phyloP scores from a whole-genome alignment of 495 filamentous ascomycete species.

The Hypoxylon lenormandii region DNA sequence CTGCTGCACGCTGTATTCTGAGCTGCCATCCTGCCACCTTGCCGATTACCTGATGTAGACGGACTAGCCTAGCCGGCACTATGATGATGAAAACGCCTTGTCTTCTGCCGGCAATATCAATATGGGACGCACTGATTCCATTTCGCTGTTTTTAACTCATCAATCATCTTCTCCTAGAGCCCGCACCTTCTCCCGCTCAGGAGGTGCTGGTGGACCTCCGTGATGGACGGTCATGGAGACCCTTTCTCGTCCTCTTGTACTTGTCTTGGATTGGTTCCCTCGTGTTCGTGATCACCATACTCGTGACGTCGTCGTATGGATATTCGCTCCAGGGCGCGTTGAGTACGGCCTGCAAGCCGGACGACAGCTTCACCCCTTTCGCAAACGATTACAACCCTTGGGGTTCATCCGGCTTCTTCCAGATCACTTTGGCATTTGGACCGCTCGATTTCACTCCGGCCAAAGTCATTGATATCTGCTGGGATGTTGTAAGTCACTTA shows the following conservation, averaged over 20 bases:
- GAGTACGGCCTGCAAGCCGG: conserved; percentile 14
- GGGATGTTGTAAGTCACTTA: conserved; percentile 45
- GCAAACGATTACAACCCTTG: conserved; percentile 12
- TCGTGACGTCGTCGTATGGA: conserved; percentile 4
- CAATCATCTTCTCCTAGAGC: conserved; percentile 8
- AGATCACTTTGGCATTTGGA: conserved; percentile 43
- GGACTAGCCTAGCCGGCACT: too few species aligned
- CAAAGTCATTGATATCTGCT: conserved; percentile 46
- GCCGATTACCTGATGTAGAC: too few species aligned
- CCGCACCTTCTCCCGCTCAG: neutral
- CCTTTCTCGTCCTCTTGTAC: neutral
- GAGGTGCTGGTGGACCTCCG: conserved; percentile 4
- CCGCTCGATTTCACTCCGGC: conserved; percentile 36
- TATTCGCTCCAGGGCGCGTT: neutral
- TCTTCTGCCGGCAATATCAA: neutral
- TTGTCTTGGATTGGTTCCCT: neutral
- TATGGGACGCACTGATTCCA: conserved; percentile 5
- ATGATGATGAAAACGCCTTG: neutral
- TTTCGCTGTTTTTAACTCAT: conserved; percentile 2
- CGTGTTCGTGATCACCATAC: neutral
- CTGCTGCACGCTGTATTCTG: too few species aligned
- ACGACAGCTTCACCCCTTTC: conserved; percentile 9
- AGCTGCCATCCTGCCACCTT: too few species aligned
- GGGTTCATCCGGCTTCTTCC: conserved; percentile 35
- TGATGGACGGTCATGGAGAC: conserved; percentile 1